Evolutionary conservation across 148 eudicot species (phyloP).

Genomic region (Mesembryanthemum crystallinum): DNA sequence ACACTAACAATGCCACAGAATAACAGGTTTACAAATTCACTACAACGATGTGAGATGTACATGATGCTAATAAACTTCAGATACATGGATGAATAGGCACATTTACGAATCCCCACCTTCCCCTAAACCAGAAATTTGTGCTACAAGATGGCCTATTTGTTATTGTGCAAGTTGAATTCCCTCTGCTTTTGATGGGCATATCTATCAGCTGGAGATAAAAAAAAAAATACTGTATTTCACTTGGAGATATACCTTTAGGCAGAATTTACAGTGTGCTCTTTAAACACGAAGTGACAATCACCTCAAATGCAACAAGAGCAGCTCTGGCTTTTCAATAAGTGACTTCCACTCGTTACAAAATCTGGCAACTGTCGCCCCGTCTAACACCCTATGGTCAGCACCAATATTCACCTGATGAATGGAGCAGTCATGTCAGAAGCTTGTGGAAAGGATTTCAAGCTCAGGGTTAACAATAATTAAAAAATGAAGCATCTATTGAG

Average conservation of each 20-base stretch:
- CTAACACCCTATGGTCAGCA: slow-evolving; percentile 90
- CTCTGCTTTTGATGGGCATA: neutral
- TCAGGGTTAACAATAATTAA: neutral
- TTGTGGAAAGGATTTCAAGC: neutral
- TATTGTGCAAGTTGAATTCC: neutral
- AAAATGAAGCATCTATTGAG: too few species aligned
- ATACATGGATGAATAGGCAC: neutral
- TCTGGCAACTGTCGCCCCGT: slow-evolving; percentile 85
- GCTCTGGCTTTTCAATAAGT: slow-evolving; percentile 74
- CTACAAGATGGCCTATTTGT: neutral
- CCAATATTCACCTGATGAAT: slow-evolving; percentile 72
- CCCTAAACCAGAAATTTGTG: neutral
- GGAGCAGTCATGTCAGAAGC: neutral
- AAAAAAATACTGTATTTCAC: neutral
- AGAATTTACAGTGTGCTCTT: neutral
- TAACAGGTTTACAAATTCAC: slow-evolving; percentile 11
- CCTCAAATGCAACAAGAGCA: slow-evolving; percentile 69
- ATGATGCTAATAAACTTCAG: neutral
- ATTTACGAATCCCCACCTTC: neutral
- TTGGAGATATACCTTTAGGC: neutral
- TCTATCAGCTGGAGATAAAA: neutral
- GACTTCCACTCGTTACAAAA: slow-evolving; percentile 96
- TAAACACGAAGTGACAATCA: slow-evolving; percentile 27
- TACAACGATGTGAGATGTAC: neutral
- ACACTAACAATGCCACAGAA: slow-evolving; percentile 48